Base-by-base conservation (phyloP, 1,139 yeast genomes). In the Pichia sp. region DNA sequence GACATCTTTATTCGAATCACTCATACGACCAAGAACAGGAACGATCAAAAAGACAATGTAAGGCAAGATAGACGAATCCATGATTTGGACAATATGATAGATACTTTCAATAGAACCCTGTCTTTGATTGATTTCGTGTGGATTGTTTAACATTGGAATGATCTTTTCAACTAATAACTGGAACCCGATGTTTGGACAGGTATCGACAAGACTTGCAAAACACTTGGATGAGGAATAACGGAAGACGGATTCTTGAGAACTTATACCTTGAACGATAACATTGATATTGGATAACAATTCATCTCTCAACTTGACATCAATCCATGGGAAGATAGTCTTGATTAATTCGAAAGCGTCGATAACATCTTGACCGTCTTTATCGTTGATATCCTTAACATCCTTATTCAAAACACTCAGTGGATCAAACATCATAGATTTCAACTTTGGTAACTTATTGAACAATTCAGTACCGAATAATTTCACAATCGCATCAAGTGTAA, bases 21-120 rank as follows among this genome's bases (percentile, higher is more conserved):
- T 90, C 99, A 94, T 94, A 65, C 99, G 79, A 43, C 99, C 99
- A 58, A 94, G 72, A 1, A 93, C 90, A 15, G 99, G 99, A 21
- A 94, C 98, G 65, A 94, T 89, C 60, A 94, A 76, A 65, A 93
- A 94, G 34, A 94, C 96, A 44, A 94, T 91, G 66, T 93, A 94
- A 0, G 99, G 99, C 50, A 94, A 71, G 49, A 94, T 89, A 54
- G 81, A 85, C 5, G 89, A 75, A 1, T 96, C 97, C 97, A 94
- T 89, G 2, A 87, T 77, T 21, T 76, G 73, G 1, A 96, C 81
- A 46, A 93, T 72, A 62, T 93, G 97, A 63, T 89, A 90, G 9
- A 93, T 77, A 27, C 95, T 79, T 68, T 94, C 99, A 49, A 90
- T 85, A 4, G 96, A 93, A 59, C 99, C 99, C 68, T 93, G 97